These are phyloP conservation scores for Chrysanthemum makinoi DNA, from an alignment of 129 eudicot species.

Conservation along the genomic window DNA sequence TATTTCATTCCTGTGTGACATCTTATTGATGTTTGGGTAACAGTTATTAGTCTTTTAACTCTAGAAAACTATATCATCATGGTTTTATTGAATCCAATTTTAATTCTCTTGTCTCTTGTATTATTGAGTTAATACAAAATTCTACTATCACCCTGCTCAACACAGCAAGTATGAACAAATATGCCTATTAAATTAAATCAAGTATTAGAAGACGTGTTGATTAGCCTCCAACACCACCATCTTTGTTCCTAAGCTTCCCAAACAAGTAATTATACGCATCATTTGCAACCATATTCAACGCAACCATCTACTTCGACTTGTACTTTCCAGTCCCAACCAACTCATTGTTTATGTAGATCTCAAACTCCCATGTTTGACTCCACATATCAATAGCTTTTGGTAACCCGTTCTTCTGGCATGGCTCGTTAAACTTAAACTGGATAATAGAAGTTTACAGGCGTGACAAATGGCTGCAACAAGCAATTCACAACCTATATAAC, in stretches of 20 bases:
- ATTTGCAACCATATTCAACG: conserved; percentile 52
- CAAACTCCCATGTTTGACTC: too few species aligned
- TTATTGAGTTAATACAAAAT: too few species aligned
- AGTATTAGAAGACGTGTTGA: not conserved
- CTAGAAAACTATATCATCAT: too few species aligned
- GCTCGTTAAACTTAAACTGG: conserved; percentile 46
- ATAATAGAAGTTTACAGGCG: conserved; percentile 40
- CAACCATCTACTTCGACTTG: conserved; percentile 37
- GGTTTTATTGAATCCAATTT: too few species aligned
- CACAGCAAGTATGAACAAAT: too few species aligned
- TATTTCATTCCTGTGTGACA: too few species aligned
- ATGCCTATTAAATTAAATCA: too few species aligned
- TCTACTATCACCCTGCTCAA: too few species aligned
- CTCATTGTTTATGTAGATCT: not conserved
- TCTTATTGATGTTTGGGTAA: too few species aligned
- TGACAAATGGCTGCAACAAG: conserved; percentile 50
- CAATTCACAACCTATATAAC: conserved; percentile 38
- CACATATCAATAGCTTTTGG: too few species aligned
- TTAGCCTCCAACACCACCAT: conserved; percentile 19
- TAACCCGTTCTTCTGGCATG: conserved; percentile 36
- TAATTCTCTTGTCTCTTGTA: too few species aligned
- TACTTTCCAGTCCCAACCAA: conserved; percentile 47
- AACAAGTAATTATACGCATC: conserved; percentile 42
- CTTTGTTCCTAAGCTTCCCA: conserved; percentile 21
- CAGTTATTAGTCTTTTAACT: too few species aligned